These are phyloP conservation scores for Chaetothyriales sp. DNA, from an alignment of 2,329 filamentous ascomycete species.

Conservation along the genomic window DNA sequence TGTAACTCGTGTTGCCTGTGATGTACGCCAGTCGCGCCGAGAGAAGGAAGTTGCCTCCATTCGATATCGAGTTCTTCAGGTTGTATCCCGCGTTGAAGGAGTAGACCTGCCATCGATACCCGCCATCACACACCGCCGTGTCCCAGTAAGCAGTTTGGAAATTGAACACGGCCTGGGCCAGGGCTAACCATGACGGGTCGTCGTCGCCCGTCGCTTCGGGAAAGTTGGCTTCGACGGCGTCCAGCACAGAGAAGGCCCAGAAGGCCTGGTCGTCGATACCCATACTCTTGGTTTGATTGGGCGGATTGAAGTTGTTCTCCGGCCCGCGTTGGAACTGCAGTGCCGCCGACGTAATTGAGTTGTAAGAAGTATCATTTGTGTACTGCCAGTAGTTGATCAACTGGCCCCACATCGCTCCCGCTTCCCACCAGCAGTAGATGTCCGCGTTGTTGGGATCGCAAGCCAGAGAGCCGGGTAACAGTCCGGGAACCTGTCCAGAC, in stretches of 20 bases:
- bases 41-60: constrained; percentile 44
- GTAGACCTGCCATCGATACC: constrained; percentile 75
- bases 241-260: constrained; percentile 44
- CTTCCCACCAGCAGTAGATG: constrained; percentile 32
- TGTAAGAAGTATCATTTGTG: constrained; percentile 29
- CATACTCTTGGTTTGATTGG: constrained; percentile 28
- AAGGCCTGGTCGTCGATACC: constrained; percentile 47
- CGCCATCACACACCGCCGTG: constrained; percentile 50
- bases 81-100: constrained; percentile 55
- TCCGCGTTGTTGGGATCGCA: constrained; percentile 12
- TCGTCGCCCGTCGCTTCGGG: constrained; percentile 26
- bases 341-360: constrained; percentile 25
- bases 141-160: constrained; percentile 65
- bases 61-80: constrained; percentile 46
- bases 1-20: constrained; percentile 65
- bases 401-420: constrained; percentile 30
- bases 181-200: constrained; percentile 56
- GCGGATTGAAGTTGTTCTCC: constrained; percentile 28
- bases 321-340: constrained; percentile 27
- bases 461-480: constrained; percentile 26
- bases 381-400: constrained; percentile 32
- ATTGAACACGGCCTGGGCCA: constrained; percentile 68
- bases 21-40: constrained; percentile 58
- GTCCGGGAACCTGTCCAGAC: constrained; percentile 27
- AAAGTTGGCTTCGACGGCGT: constrained; percentile 40